Evolutionary conservation across 2,329 filamentous ascomycete genomes (phyloP).

Genomic region (Cryoendolithus antarcticus): DNA sequence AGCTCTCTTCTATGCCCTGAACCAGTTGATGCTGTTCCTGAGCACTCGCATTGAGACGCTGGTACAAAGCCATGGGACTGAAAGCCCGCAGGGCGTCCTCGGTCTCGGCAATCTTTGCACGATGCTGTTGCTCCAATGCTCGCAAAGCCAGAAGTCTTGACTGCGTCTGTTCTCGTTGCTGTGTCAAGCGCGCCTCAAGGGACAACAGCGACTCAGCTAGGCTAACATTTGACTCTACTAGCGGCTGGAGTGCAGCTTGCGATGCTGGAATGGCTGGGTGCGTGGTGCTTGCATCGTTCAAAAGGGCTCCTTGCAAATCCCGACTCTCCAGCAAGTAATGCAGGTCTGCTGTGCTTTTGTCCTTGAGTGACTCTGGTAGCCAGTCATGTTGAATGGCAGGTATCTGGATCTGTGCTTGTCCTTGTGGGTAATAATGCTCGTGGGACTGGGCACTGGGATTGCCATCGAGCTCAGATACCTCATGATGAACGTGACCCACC

Average conservation of each 20-base stretch:
- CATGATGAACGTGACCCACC: conserved; percentile 19
- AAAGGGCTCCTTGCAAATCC: conserved; percentile 59
- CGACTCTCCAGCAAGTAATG: conserved; percentile 54
- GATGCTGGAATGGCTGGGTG: conserved; percentile 62
- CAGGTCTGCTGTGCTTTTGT: conserved; percentile 76
- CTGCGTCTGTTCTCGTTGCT: conserved; percentile 59
- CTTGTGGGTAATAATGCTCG: conserved; percentile 15
- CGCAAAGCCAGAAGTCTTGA: conserved; percentile 72
- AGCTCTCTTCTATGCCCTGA: conserved; percentile 80
- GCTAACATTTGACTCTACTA: conserved; percentile 58
- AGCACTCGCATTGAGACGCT: conserved; percentile 61
- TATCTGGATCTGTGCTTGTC: conserved; percentile 9
- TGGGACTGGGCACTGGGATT: conserved; percentile 9
- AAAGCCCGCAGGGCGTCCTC: conserved; percentile 75
- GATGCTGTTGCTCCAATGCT: conserved; percentile 85
- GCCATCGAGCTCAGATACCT: conserved; percentile 17
- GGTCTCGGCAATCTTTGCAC: conserved; percentile 77
- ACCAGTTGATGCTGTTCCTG: conserved; percentile 75
- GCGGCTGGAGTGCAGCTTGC: conserved; percentile 49
- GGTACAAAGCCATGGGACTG: conserved; percentile 75
- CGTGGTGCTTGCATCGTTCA: conserved; percentile 50
- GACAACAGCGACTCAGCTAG: conserved; percentile 52
- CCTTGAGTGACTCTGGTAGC: conserved; percentile 63
- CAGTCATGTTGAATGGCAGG: conserved; percentile 46
- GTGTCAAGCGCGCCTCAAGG: conserved; percentile 46